A percentile compares a stretch with the other conserved stretches of the same genome.
Conservation (phyloP, 768 basidiomycete genomes). For the Gymnopilus dilepis region DNA sequence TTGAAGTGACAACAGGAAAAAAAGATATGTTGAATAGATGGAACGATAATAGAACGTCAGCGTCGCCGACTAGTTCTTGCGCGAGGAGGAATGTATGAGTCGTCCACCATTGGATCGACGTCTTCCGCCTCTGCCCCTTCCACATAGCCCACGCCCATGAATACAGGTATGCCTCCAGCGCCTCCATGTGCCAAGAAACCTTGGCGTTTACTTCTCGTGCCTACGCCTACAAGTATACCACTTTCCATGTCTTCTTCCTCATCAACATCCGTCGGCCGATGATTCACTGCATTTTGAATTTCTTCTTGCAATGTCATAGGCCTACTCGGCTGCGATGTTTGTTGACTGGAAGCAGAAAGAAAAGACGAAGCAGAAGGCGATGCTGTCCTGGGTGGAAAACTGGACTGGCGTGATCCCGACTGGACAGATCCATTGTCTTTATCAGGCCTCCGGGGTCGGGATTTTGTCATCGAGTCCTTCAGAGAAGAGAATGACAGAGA, state of each 20-base stretch:
- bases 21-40: neutral
- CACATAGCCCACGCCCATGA: slow-evolving; percentile 73
- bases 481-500: slow-evolving; percentile 34
- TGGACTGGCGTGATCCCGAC: neutral
- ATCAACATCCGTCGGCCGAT: slow-evolving; percentile 22
- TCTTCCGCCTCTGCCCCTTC: slow-evolving; percentile 49
- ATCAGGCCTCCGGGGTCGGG: neutral
- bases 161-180: slow-evolving; percentile 71
- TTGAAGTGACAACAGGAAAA: slow-evolving; percentile 8
- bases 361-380: slow-evolving; percentile 18
- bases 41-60: slow-evolving; percentile 14
- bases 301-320: slow-evolving; percentile 74
- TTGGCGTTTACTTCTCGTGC: slow-evolving; percentile 53
- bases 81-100: slow-evolving; percentile 27
- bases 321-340: slow-evolving; percentile 29
- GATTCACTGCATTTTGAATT: slow-evolving; percentile 49
- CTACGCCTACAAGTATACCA: slow-evolving; percentile 57
- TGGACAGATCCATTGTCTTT: neutral
- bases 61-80: slow-evolving; percentile 15
- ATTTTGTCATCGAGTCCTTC: neutral
- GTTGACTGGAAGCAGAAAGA: slow-evolving; percentile 3
- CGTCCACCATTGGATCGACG: slow-evolving; percentile 22
- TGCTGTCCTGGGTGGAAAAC: neutral
- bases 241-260: slow-evolving; percentile 50
- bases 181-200: slow-evolving; percentile 81